Percentiles rank a stretch among this genome's conserved stretches.
Conservation (phyloP, 306 rosid genomes). For the Prunus mongolica region DNA sequence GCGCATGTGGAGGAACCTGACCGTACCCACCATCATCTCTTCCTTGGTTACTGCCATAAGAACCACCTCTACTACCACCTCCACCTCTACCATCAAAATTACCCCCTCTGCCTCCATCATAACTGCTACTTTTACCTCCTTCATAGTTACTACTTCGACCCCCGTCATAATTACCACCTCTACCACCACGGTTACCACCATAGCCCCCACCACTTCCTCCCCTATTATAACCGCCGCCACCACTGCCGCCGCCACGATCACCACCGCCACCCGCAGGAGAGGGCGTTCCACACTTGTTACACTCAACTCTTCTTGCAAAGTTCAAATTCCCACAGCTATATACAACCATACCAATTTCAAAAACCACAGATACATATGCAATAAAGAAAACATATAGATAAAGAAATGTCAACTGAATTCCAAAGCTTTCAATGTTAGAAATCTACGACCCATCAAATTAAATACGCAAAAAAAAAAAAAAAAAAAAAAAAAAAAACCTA, state of each 20-base stretch:
- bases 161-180: conserved; percentile 32
- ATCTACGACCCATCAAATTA: neutral
- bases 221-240: conserved; percentile 38
- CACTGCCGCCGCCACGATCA: conserved; percentile 27
- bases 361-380: conserved; percentile 6
- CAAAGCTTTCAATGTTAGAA: neutral
- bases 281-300: conserved; percentile 95
- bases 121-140: conserved; percentile 33
- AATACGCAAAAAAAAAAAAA: neutral
- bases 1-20: conserved; percentile 65
- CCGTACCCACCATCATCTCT: conserved; percentile 74
- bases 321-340: conserved; percentile 90
- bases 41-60: conserved; percentile 46
- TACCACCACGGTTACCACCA: conserved; percentile 42
- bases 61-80: conserved; percentile 71
- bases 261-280: conserved; percentile 60
- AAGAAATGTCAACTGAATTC: neutral
- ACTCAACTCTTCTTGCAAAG: conserved; percentile 92
- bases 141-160: conserved; percentile 41
- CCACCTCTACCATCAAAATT: conserved; percentile 51
- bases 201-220: conserved; percentile 59
- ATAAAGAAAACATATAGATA: neutral
- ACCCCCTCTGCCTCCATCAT: conserved; percentile 32
- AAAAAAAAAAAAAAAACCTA: neutral
- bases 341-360: conserved; percentile 21